phyloP scores from a whole-genome alignment of 768 basidiomycete genomes.

The Lactifluus pinguis region DNA sequence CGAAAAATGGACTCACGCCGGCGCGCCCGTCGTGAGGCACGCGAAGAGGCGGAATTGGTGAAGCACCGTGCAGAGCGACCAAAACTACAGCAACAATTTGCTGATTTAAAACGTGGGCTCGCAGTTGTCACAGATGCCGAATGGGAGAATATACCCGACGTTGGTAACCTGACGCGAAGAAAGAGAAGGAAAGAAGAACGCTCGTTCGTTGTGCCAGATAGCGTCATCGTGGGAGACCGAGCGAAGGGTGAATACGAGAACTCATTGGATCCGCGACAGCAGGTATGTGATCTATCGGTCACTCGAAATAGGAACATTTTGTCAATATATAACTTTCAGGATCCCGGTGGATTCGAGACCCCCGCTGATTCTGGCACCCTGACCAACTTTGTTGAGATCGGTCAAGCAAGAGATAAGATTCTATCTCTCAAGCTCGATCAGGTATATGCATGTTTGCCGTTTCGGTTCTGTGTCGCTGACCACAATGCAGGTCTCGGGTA shows the following conservation, averaged over 20 bases:
- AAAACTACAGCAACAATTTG: constrained; percentile 93
- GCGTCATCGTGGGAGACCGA: constrained; percentile 81
- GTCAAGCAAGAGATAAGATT: constrained; percentile 93
- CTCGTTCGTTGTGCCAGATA: constrained; percentile 87
- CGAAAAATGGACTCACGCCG: constrained; percentile 83
- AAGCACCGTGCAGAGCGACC: constrained; percentile 82
- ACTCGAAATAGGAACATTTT: neutral
- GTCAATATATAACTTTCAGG: constrained; percentile 21
- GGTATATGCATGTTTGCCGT: constrained; percentile 31
- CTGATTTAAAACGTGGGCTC: constrained; percentile 88
- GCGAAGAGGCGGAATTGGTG: constrained; percentile 62
- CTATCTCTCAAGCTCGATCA: constrained; percentile 91
- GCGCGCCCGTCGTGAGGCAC: constrained; percentile 66
- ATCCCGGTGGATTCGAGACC: constrained; percentile 67
- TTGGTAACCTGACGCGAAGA: constrained; percentile 90
- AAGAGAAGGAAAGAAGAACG: constrained; percentile 81
- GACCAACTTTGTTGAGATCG: constrained; percentile 94
- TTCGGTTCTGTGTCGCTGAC: neutral
- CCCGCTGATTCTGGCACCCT: constrained; percentile 72
- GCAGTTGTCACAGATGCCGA: constrained; percentile 81
- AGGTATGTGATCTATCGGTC: constrained; percentile 35
- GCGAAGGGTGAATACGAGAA: constrained; percentile 68
- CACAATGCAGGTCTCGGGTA: constrained; percentile 51
- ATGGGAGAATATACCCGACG: constrained; percentile 94
- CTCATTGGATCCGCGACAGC: constrained; percentile 70